phyloP scores from a whole-genome alignment of 2,329 filamentous ascomycete species.

The Elsinoe batatas region DNA sequence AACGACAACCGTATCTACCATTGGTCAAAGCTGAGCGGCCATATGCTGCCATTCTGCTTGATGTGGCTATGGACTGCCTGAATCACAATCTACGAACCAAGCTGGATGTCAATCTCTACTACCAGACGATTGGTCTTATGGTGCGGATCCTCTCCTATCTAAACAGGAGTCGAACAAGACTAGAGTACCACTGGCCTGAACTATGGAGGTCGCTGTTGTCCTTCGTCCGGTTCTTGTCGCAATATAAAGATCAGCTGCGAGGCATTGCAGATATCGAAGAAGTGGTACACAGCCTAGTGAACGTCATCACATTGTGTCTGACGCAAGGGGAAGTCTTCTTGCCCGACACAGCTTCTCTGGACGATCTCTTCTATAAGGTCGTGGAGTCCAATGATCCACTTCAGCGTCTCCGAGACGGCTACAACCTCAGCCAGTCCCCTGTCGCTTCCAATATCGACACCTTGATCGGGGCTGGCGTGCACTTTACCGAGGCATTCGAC shows the following conservation, averaged over 20 bases:
- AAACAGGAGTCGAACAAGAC: constrained; percentile 67
- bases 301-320: constrained; percentile 72
- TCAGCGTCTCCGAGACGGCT: constrained; percentile 70
- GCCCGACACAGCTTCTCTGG: constrained; percentile 76
- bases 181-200: constrained; percentile 89
- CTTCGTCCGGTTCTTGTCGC: constrained; percentile 80
- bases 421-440: constrained; percentile 37
- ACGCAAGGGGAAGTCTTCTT: constrained; percentile 85
- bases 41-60: constrained; percentile 66
- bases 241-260: constrained; percentile 70
- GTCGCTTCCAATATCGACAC: constrained; percentile 52
- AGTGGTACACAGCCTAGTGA: constrained; percentile 68
- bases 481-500: constrained; percentile 77
- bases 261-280: constrained; percentile 57
- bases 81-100: constrained; percentile 86
- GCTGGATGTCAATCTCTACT: constrained; percentile 77
- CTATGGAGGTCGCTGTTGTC: constrained; percentile 83
- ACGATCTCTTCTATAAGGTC: constrained; percentile 97
- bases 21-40: constrained; percentile 61
- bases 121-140: constrained; percentile 55
- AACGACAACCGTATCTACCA: constrained; percentile 77
- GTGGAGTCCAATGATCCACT: constrained; percentile 83
- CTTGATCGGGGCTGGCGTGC: constrained; percentile 67
- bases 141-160: constrained; percentile 76
- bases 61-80: constrained; percentile 80